Base-by-base conservation (phyloP, 1,284 basidiomycete genomes). In the Tilletia horrida region DNA sequence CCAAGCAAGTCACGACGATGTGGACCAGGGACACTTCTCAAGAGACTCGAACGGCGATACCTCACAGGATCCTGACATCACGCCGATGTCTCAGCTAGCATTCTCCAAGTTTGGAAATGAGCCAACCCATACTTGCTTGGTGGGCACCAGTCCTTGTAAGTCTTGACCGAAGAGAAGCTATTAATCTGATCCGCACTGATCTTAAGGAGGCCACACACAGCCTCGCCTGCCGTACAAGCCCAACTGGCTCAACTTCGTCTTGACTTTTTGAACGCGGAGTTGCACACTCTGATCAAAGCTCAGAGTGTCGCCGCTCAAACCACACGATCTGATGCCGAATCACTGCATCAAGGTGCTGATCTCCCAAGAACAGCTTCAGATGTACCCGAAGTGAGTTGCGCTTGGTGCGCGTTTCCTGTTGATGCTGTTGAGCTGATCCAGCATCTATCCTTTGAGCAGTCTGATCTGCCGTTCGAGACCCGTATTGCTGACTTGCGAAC, bases 81-180 rank as follows among this genome's bases (percentile, higher is more conserved):
- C 29, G 29, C 55, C 55, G 27, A 59, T 59, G n/a, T 59, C 55
- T 18, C 27, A 59, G n/a, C 62, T 74, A 2, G 76, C 78, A 50
- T 71, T 66, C 31, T 85, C 84, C 65, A 96, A 95, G 82, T 98
- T 98, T 79, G 94, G 94, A 0, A 84, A 87, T 63, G 94, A 98
- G 81, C 83, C 87, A 67, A 90, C 91, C 0, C 95, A 98, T 81
- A 86, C 87, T 3, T 98, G 95, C 82, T 85, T 92, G 65, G 74
- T 81, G 0, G 79, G 79, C n/a, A 66, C 69, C 11, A 70, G 73
- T 27, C 72, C 40, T 3, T 47, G 52, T 66, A 27, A 66, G 65
- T 9, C 21, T 23, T 23, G 21, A 11, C 40, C 42, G 61, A 23
- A 31, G 64, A 47, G 29, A 59, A 21, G 16, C n/a, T n/a, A 16